Percentiles rank a stretch among this genome's conserved stretches.
Conservation (phyloP, 179 eudicot species). For the Gypsophila paniculata region DNA sequence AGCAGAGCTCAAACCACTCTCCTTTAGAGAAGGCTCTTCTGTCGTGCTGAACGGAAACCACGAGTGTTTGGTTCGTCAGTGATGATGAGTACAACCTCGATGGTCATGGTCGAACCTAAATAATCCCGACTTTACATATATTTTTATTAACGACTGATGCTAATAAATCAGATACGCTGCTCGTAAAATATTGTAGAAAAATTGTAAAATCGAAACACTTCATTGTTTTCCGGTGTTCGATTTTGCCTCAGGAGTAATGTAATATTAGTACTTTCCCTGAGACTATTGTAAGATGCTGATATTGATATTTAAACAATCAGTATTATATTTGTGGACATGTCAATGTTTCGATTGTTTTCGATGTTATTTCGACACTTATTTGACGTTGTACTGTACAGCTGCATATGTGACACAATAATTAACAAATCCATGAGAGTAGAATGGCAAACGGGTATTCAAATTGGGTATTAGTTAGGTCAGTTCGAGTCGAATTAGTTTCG, state of each 20-base stretch:
- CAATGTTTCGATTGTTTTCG: too few species aligned
- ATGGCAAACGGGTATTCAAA: too few species aligned
- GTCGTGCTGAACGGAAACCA: constrained; percentile 48
- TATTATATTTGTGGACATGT: constrained; percentile 6
- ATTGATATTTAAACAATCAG: constrained; percentile 11
- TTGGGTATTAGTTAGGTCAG: too few species aligned
- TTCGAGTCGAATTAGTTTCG: too few species aligned
- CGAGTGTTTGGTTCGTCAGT: constrained; percentile 56
- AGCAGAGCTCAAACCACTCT: constrained; percentile 5
- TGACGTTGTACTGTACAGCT: too few species aligned
- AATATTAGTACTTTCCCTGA: constrained; percentile 22
- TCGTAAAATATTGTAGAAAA: background rate
- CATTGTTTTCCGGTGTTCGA: background rate
- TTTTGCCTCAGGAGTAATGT: constrained; percentile 19
- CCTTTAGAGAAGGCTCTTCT: constrained; percentile 42
- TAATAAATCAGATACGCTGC: constrained; percentile 12
- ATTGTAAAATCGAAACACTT: background rate
- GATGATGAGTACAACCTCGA: constrained; percentile 21
- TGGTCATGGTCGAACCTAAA: constrained; percentile 13
- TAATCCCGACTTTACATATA: constrained; percentile 17
- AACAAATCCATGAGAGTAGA: too few species aligned
- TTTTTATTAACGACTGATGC: constrained; percentile 1
- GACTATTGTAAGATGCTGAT: constrained; percentile 20
- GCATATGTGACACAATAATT: too few species aligned
- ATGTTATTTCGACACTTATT: too few species aligned